These are phyloP conservation scores for Phytophthora citricola DNA, from an alignment of 352 stramenopile genomes.

Conservation along the genomic window DNA sequence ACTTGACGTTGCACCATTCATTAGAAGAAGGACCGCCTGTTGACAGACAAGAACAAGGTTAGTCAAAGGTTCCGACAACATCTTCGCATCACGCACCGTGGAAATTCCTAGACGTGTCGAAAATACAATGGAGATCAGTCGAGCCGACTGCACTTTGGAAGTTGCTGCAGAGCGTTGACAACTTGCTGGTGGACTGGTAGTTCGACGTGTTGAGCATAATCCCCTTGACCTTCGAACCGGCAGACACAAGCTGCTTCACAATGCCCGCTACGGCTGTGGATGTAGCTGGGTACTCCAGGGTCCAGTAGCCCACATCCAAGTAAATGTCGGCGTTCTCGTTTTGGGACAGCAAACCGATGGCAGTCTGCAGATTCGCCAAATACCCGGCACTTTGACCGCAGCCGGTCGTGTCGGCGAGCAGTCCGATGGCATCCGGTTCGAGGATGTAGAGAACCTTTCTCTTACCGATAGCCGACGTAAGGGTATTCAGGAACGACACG, in stretches of 20 bases:
- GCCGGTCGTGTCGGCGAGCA: slow-evolving; percentile 45
- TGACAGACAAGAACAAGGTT: slow-evolving; percentile 6
- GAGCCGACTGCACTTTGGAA: slow-evolving; percentile 63
- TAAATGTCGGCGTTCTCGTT: slow-evolving; percentile 81
- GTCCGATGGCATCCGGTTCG: slow-evolving; percentile 69
- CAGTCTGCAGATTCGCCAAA: slow-evolving; percentile 54
- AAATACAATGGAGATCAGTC: slow-evolving; percentile 54
- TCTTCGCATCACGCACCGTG: slow-evolving; percentile 26
- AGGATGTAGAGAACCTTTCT: slow-evolving; percentile 76
- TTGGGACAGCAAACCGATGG: slow-evolving; percentile 49
- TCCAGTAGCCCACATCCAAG: slow-evolving; percentile 77
- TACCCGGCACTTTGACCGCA: slow-evolving; percentile 58
- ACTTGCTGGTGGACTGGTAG: slow-evolving; percentile 63
- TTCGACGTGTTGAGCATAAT: slow-evolving; percentile 85
- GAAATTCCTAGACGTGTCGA: slow-evolving; percentile 73
- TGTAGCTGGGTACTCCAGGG: slow-evolving; percentile 39
- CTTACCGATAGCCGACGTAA: slow-evolving; percentile 51
- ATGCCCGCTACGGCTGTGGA: slow-evolving; percentile 34
- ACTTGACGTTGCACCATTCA: slow-evolving; percentile 80
- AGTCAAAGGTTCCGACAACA: not conserved
- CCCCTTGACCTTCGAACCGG: slow-evolving; percentile 53
- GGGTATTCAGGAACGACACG: slow-evolving; percentile 49
- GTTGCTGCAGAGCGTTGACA: slow-evolving; percentile 56
- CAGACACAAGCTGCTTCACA: slow-evolving; percentile 47
- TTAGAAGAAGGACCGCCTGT: slow-evolving; percentile 34